A percentile compares a stretch with the other conserved stretches of the same genome.
Evolutionary conservation across 2,329 filamentous ascomycete species (phyloP).

Genomic region (Fusarium nurragi): DNA sequence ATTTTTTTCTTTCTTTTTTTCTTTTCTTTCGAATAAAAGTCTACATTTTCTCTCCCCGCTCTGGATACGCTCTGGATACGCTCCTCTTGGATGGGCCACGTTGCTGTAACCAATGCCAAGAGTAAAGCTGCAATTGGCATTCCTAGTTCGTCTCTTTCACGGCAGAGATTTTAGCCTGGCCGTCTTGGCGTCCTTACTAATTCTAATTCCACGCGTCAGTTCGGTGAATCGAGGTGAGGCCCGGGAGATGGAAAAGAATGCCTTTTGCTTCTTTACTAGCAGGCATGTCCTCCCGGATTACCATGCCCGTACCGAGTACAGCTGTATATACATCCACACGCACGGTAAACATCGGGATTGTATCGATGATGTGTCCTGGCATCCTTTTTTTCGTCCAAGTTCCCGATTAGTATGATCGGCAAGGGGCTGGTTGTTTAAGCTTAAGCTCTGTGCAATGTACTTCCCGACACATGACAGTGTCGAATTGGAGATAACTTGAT

Average conservation of each 20-base stretch:
- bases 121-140: not conserved
- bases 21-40: too few species aligned
- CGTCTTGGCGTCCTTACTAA: slow-evolving; percentile 16
- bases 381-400: not conserved
- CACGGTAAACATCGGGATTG: slow-evolving; percentile 17
- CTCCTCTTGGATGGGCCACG: slow-evolving; percentile 6
- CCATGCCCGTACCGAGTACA: too few species aligned
- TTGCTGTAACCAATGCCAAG: slow-evolving; percentile 5
- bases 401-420: slow-evolving; percentile 1
- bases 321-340: not conserved
- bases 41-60: slow-evolving; percentile 14
- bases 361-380: slow-evolving; percentile 8
- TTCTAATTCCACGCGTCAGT: not conserved
- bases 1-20: too few species aligned
- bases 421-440: not conserved
- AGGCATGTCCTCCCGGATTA: too few species aligned
- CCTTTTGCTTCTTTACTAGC: not conserved
- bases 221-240: slow-evolving; percentile 35
- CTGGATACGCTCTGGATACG: slow-evolving; percentile 5
- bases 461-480: not conserved
- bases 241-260: not conserved
- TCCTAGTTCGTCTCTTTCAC: not conserved
- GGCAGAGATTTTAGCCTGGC: not conserved
- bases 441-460: not conserved
- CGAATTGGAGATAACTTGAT: too few species aligned